Evolutionary conservation across 352 stramenopile genomes (phyloP).

Genomic region (Phytophthora pinifolia): DNA sequence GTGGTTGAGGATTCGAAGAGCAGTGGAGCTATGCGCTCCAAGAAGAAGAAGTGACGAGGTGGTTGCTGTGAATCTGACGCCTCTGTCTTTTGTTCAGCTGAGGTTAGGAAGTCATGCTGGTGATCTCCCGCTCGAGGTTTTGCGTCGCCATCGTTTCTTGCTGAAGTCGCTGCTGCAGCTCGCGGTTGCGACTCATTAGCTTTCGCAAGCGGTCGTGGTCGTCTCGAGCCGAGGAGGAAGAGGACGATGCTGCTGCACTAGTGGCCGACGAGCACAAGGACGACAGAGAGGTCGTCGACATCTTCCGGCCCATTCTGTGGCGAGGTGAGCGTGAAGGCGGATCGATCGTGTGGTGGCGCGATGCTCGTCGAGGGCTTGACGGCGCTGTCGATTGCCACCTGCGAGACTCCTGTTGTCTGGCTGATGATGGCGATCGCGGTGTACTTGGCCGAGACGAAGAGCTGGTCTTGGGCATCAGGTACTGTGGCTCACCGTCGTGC

Average conservation of each 20-base stretch:
- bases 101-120: conserved; percentile 48
- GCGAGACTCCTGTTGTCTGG: conserved; percentile 8
- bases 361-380: conserved; percentile 7
- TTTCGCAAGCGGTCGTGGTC: conserved; percentile 71
- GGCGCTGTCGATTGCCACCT: conserved; percentile 14
- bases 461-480: conserved; percentile 3
- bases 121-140: conserved; percentile 74
- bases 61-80: conserved; percentile 5
- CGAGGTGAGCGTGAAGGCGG: conserved; percentile 9
- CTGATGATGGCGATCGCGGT: conserved; percentile 10
- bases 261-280: conserved; percentile 29
- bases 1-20: conserved; percentile 3
- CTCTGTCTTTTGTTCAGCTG: conserved; percentile 3
- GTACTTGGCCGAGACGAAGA: conserved; percentile 2
- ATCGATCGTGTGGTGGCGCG: conserved; percentile 10
- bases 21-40: conserved; percentile 16
- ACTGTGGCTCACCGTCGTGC: conserved; percentile 8
- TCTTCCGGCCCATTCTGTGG: conserved; percentile 19
- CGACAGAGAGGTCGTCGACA: conserved; percentile 37
- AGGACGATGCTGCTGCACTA: conserved; percentile 23
- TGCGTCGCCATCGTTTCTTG: conserved; percentile 71
- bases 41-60: conserved; percentile 31
- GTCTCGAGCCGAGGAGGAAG: conserved; percentile 24
- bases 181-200: conserved; percentile 78
- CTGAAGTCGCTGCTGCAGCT: conserved; percentile 74